Conservation (phyloP, 257 asterid genomes). For the Nicotiana attenuata region DNA sequence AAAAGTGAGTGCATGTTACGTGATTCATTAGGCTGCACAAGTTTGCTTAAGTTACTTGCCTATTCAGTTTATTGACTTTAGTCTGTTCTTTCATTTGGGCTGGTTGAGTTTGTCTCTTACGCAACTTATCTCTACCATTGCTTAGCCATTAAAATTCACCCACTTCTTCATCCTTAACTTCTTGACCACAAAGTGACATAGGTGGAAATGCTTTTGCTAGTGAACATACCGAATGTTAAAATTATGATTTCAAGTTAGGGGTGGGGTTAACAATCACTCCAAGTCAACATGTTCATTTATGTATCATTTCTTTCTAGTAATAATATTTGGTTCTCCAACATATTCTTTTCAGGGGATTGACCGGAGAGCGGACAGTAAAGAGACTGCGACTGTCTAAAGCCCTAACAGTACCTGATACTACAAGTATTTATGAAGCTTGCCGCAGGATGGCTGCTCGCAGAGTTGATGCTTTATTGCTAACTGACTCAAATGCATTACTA, state of each 20-base stretch:
- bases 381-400: constrained; percentile 86
- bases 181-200: neutral
- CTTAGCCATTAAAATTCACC: neutral
- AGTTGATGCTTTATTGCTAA: constrained; percentile 85
- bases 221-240: neutral
- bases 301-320: neutral
- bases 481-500: constrained; percentile 90
- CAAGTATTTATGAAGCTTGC: constrained; percentile 78
- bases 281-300: neutral
- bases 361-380: constrained; percentile 95
- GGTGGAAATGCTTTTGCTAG: neutral
- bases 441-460: constrained; percentile 89
- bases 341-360: constrained; percentile 54
- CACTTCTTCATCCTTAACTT: neutral
- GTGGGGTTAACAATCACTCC: neutral
- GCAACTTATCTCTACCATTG: neutral
- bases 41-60: neutral
- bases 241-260: neutral
- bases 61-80: neutral
- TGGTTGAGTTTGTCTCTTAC: neutral
- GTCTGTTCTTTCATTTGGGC: neutral
- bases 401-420: constrained; percentile 79
- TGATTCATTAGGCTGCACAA: neutral
- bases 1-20: neutral
- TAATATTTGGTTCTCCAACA: constrained; percentile 13